Evolutionary conservation across 768 basidiomycete species (phyloP).

Genomic region (Agrocybe pediades): DNA sequence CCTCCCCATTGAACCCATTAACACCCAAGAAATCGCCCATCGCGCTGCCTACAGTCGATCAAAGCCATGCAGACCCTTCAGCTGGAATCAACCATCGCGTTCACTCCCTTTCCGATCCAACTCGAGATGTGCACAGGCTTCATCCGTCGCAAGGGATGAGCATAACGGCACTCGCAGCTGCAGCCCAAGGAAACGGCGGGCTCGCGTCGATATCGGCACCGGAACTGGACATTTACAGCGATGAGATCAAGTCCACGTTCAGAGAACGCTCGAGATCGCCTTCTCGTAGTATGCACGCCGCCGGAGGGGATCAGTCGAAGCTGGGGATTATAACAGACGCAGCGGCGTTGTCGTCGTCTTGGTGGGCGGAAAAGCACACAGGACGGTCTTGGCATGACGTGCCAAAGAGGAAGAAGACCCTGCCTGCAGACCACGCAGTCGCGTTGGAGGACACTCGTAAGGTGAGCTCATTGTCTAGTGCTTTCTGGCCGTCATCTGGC

Average conservation of each 20-base stretch:
- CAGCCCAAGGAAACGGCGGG: neutral
- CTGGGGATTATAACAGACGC: constrained; percentile 9
- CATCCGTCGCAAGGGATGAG: neutral
- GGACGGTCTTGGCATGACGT: constrained; percentile 29
- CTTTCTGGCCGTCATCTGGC: neutral
- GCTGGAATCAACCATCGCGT: neutral
- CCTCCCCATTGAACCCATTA: constrained; percentile 17
- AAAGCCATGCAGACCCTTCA: neutral
- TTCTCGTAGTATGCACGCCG: constrained; percentile 7
- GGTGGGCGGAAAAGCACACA: constrained; percentile 28
- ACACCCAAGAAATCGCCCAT: constrained; percentile 9
- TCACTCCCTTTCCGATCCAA: constrained; percentile 1
- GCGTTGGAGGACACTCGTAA: constrained; percentile 37
- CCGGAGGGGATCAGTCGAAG: constrained; percentile 6
- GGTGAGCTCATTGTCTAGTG: constrained; percentile 19
- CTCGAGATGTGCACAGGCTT: neutral
- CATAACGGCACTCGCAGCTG: neutral
- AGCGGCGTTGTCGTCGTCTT: constrained; percentile 21
- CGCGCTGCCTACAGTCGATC: constrained; percentile 3
- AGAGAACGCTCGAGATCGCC: constrained; percentile 25
- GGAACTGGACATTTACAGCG: neutral
- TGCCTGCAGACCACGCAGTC: constrained; percentile 41
- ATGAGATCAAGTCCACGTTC: constrained; percentile 2
- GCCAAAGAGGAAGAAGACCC: constrained; percentile 32
- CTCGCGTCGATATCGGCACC: neutral